Evolutionary conservation across 148 eudicot species (phyloP), one percentile per base, ranked within the genome.

Genomic region (Heliosperma pusillum): DNA sequence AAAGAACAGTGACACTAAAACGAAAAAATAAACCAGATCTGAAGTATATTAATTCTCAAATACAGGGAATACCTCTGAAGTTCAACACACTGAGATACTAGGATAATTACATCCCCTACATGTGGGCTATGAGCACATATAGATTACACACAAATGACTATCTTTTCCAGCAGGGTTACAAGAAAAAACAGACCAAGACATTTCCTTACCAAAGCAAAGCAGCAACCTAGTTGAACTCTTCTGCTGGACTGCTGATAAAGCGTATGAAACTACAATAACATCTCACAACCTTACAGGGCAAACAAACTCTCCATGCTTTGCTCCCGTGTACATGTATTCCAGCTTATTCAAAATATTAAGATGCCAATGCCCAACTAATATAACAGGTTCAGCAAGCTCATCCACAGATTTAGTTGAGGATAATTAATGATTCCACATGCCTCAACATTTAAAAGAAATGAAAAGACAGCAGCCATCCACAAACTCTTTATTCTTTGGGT

Each of bases 121-220:
- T 70, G 65, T 74, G 56, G 44, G 79, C 74, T 29, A 65, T 78
- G 66, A 60, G 13, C 71, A 83, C 78, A 69, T 47, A 26, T 57
- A 59, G 47, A 74, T 74, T 24, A 62, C 36, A 56, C 53, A 29
- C 26, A 60, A 26, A 29, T 57, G 55, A 83, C 59, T 26, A 67
- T 72, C 29, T 9, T 62, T 26, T 72, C 60, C 79, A 80, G 42
- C 60, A 56, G 42, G 60, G 58, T 64, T 45, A 58, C 82, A 85
- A 76, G 78, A 76, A 76, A 83, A 67, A 86, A 72, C 83, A 78
- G 75, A 78, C 86, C 82, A 84, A 83, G 82, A 82, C 89, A 79
- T 88, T 80, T 81, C 86, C 87, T 97, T 95, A 89, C 93, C 96
- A 86, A 87, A 81, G 61, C 63, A 83, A 80, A 83, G 91, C 93